Percentiles rank a stretch among this genome's conserved stretches.
Conservation (phyloP, 73 alveolate genomes). For the Paramecium sexaurelia region DNA sequence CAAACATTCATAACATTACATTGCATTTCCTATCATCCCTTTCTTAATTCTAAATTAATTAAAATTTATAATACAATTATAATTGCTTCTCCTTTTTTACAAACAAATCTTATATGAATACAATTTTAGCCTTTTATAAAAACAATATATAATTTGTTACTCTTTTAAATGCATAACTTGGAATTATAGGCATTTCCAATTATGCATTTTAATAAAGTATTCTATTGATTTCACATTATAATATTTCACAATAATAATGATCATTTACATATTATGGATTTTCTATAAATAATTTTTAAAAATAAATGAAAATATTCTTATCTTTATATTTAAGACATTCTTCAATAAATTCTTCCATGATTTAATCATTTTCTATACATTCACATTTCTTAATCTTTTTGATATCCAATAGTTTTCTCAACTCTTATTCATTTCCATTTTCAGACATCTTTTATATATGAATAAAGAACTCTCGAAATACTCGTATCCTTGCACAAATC, state of each 20-base stretch:
- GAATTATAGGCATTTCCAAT: neutral
- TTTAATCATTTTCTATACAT: neutral
- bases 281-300: neutral
- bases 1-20: conserved; percentile 40
- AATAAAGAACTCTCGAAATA: neutral
- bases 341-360: conserved; percentile 22
- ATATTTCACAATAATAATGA: neutral
- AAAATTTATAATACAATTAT: neutral
- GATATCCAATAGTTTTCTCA: neutral
- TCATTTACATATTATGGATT: conserved; percentile 6
- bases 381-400: conserved; percentile 39
- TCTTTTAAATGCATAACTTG: conserved; percentile 25
- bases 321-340: neutral
- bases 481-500: conserved; percentile 47
- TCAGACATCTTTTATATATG: neutral
- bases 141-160: neutral
- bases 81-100: neutral
- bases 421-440: neutral
- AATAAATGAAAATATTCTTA: neutral
- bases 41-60: neutral
- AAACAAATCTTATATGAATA: neutral
- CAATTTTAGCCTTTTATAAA: neutral
- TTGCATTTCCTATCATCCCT: neutral
- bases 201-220: neutral
- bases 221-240: neutral